A percentile compares a stretch with the other conserved stretches of the same genome.
Conservation (phyloP, 2,329 filamentous ascomycete species). For the Pyrenochaeta sp. region DNA sequence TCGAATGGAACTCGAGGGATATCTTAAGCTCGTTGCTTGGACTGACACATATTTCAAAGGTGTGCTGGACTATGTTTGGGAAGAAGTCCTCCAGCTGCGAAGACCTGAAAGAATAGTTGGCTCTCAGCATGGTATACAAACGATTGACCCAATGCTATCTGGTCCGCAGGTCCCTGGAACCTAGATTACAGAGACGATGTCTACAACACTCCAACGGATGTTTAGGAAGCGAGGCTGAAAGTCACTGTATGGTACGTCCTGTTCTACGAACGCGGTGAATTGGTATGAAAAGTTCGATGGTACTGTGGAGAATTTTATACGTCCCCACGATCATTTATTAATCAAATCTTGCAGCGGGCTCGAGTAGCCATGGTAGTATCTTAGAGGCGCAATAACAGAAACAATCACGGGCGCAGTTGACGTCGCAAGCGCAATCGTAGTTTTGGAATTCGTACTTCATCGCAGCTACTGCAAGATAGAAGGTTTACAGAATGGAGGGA, state of each 20-base stretch:
- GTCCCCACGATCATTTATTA: no score
- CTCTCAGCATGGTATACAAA: not conserved
- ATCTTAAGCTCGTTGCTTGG: constrained; percentile 32
- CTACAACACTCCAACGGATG: not conserved
- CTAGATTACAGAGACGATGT: not conserved
- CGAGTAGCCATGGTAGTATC: not conserved
- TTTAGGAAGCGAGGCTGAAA: not conserved
- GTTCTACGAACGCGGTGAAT: no score
- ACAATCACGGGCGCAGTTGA: not conserved
- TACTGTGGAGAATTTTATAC: no score
- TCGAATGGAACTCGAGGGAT: constrained; percentile 14
- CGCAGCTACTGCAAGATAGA: not conserved
- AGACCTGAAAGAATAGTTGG: not conserved
- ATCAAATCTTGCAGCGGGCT: no score
- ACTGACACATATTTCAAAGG: constrained; percentile 27
- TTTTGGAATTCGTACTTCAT: not conserved
- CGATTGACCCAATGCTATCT: not conserved
- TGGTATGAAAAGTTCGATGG: no score
- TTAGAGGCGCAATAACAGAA: not conserved
- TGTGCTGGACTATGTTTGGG: constrained; percentile 19
- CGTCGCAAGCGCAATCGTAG: not conserved
- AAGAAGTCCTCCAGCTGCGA: constrained; percentile 4
- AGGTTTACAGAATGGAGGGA: not conserved
- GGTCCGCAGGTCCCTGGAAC: not conserved
- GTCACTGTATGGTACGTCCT: not conserved